Percentiles rank a stretch among this genome's conserved stretches.
phyloP scores from a whole-genome alignment of 164 flowering plant genomes.

The Euptelea pleiosperma region DNA sequence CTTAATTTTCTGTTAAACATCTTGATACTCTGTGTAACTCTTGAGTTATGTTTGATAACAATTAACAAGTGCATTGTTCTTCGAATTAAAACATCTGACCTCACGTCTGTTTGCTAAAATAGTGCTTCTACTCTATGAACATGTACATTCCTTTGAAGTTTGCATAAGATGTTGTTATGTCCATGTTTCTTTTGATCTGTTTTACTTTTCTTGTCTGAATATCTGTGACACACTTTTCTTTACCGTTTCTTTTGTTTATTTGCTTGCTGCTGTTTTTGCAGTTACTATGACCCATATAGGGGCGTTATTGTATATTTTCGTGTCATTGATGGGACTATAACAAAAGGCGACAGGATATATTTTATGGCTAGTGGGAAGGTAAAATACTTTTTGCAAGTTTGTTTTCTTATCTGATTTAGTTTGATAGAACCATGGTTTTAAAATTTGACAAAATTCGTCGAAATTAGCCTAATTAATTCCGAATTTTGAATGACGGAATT shows the following conservation, averaged over 20 bases:
- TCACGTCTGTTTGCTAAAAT: too few relatives aligned
- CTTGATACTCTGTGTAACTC: too few relatives aligned
- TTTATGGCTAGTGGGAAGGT: constrained; percentile 98
- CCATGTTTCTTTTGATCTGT: background rate
- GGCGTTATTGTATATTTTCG: constrained; percentile 97
- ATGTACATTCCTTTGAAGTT: background rate
- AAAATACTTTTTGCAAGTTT: constrained; percentile 3
- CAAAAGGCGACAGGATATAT: constrained; percentile 78
- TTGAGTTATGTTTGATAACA: too few relatives aligned
- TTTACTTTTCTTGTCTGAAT: background rate
- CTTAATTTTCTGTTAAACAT: too few relatives aligned
- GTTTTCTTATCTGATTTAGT: background rate
- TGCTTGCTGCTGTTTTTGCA: constrained; percentile 31
- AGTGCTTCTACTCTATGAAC: background rate
- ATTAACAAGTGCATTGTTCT: too few relatives aligned
- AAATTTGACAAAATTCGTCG: too few relatives aligned
- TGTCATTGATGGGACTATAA: constrained; percentile 80
- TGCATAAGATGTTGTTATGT: background rate
- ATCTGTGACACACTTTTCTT: background rate
- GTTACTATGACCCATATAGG: constrained; percentile 94
- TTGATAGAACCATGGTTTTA: too few relatives aligned
- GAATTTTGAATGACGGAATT: too few relatives aligned
- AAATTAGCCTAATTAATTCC: too few relatives aligned
- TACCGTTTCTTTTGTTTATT: background rate
- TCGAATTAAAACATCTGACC: too few relatives aligned